Percentiles rank a stretch among this genome's conserved stretches.
These are phyloP conservation scores for Mycogone perniciosa DNA, from an alignment of 2,329 filamentous ascomycete genomes.

Conservation along the genomic window DNA sequence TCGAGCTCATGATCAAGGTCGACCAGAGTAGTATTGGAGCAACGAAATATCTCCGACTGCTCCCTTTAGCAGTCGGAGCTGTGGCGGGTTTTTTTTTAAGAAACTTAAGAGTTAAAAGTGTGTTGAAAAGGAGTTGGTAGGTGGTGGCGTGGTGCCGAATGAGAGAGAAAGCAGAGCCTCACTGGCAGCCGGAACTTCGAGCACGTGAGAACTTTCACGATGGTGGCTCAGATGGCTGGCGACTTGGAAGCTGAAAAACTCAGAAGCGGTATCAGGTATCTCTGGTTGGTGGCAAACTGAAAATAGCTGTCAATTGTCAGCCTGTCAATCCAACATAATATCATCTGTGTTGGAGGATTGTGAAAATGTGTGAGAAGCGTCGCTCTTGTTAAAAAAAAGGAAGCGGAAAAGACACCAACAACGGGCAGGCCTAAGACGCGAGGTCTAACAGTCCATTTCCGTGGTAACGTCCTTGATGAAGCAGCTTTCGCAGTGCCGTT, in stretches of 20 bases:
- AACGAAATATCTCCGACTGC: background rate
- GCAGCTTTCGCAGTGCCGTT: background rate
- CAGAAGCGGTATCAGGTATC: background rate
- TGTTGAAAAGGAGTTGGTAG: too few species aligned
- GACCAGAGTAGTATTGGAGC: background rate
- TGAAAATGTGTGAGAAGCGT: too few species aligned
- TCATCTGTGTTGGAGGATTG: too few species aligned
- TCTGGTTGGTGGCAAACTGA: background rate
- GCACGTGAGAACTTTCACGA: slow-evolving; percentile 6
- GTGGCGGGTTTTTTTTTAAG: too few species aligned
- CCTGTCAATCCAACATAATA: too few species aligned
- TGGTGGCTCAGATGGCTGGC: background rate
- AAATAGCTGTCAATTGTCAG: background rate
- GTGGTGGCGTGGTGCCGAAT: slow-evolving; percentile 8
- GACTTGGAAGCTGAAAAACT: background rate
- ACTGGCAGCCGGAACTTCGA: slow-evolving; percentile 1
- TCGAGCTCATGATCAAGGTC: slow-evolving; percentile 43
- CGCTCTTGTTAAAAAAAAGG: too few species aligned
- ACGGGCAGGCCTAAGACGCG: too few species aligned
- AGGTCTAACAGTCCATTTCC: too few species aligned
- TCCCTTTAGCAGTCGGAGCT: background rate
- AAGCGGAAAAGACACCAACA: too few species aligned
- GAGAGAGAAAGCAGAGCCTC: background rate
- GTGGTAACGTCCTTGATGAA: too few species aligned
- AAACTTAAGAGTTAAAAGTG: too few species aligned